phyloP scores from a whole-genome alignment of 805 yeast genomes.

The Kazachstania taianensis region DNA sequence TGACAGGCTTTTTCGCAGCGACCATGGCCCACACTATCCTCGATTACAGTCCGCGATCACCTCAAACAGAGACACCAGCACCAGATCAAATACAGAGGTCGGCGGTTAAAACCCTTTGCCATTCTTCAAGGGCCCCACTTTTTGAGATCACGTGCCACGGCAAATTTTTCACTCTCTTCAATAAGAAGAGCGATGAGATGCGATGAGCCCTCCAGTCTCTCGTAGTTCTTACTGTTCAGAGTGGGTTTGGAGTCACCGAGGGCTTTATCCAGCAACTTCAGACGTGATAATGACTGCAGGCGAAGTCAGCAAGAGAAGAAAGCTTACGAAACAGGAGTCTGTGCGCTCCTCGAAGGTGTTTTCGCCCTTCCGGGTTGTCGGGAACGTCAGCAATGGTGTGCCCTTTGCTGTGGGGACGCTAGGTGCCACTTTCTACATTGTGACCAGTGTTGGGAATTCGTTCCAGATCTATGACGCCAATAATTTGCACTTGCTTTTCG shows the following conservation, averaged over 20 bases:
- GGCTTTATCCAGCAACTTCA: too few species aligned
- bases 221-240: too few species aligned
- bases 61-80: too few species aligned
- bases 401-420: slow-evolving; percentile 86
- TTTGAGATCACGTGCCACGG: not conserved
- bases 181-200: too few species aligned
- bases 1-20: not conserved
- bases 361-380: slow-evolving; percentile 81
- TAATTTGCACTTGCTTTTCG: slow-evolving; percentile 73
- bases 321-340: slow-evolving; percentile 3
- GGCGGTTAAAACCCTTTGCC: not conserved
- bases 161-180: not conserved
- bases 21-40: not conserved
- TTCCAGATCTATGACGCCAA: slow-evolving; percentile 92
- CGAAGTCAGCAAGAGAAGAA: slow-evolving; percentile 17
- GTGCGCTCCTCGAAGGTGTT: slow-evolving; percentile 46
- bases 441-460: slow-evolving; percentile 79
- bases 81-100: too few species aligned
- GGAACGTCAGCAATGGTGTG: slow-evolving; percentile 75
- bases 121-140: not conserved
- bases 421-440: slow-evolving; percentile 80
- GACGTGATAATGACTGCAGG: too few species aligned
- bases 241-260: too few species aligned
- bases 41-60: too few species aligned
- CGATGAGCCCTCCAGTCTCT: too few species aligned